These are phyloP conservation scores for Calonectria montana DNA, from an alignment of 2,329 filamentous ascomycete genomes.

Conservation along the genomic window DNA sequence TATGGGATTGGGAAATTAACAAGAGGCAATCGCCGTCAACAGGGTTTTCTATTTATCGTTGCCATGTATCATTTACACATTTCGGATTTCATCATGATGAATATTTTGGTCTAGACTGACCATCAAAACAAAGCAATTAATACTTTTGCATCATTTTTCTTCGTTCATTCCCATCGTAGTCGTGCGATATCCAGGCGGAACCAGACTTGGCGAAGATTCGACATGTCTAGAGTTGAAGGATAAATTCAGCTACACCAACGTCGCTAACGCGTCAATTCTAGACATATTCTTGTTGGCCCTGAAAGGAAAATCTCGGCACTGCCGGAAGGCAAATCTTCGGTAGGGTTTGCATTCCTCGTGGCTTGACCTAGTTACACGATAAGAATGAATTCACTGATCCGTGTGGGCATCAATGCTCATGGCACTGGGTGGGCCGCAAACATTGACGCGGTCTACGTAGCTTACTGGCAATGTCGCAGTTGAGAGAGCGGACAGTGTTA, in stretches of 20 bases:
- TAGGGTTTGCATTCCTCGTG: not conserved
- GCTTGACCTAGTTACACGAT: not conserved
- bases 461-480: not conserved
- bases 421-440: not conserved
- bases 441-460: not conserved
- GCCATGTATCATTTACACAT: conserved; percentile 36
- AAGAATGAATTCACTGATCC: not conserved
- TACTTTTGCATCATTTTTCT: not conserved
- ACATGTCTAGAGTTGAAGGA: not conserved
- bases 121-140: conserved; percentile 1
- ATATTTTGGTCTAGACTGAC: not conserved
- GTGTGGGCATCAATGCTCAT: not conserved
- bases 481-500: not conserved
- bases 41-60: conserved; percentile 32
- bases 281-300: not conserved
- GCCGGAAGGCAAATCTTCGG: conserved; percentile 8
- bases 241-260: not conserved
- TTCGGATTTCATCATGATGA: conserved; percentile 1
- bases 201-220: not conserved
- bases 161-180: not conserved
- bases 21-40: conserved; percentile 34
- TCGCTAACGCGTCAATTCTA: not conserved
- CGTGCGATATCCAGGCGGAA: not conserved
- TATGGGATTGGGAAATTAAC: conserved; percentile 30
- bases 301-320: not conserved